These are phyloP conservation scores for Oxytropis ochrocephala DNA, from an alignment of 306 rosid species.

Conservation along the genomic window DNA sequence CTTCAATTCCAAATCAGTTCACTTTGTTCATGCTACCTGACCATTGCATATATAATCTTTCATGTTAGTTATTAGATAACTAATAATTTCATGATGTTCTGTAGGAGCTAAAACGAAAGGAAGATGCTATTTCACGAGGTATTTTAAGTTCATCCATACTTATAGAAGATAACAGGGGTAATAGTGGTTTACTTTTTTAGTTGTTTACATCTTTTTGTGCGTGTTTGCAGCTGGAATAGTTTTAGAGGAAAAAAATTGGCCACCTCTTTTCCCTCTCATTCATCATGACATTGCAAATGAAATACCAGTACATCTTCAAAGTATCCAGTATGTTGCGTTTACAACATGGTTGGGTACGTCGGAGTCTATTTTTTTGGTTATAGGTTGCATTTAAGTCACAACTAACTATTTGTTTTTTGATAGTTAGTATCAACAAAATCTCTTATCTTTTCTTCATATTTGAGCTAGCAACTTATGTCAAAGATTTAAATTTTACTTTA, in stretches of 20 bases:
- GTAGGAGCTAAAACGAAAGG: conserved; percentile 79
- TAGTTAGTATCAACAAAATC: not conserved
- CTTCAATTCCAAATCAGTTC: not conserved
- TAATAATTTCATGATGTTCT: conserved; percentile 22
- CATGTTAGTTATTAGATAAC: not conserved
- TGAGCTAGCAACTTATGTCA: not conserved
- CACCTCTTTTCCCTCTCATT: conserved; percentile 71
- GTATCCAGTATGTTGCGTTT: conserved; percentile 77
- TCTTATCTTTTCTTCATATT: not conserved
- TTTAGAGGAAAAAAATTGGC: conserved; percentile 84
- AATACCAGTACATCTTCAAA: conserved; percentile 86
- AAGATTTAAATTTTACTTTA: not conserved
- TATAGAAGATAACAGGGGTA: not conserved
- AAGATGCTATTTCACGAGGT: conserved; percentile 75
- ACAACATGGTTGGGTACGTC: conserved; percentile 82
- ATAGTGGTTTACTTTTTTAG: not conserved
- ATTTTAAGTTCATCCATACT: conserved; percentile 24
- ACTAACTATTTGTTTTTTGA: conserved; percentile 2
- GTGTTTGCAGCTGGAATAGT: conserved; percentile 69
- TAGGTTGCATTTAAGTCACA: conserved; percentile 11
- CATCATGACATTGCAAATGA: conserved; percentile 85
- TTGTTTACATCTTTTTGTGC: not conserved
- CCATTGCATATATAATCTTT: not conserved
- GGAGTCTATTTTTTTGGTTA: not conserved
- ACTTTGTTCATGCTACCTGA: not conserved